Percentiles rank a stretch among this genome's conserved stretches.
These are phyloP conservation scores for Neoarthrinium moseri DNA, from an alignment of 2,329 filamentous ascomycete genomes.

Conservation along the genomic window DNA sequence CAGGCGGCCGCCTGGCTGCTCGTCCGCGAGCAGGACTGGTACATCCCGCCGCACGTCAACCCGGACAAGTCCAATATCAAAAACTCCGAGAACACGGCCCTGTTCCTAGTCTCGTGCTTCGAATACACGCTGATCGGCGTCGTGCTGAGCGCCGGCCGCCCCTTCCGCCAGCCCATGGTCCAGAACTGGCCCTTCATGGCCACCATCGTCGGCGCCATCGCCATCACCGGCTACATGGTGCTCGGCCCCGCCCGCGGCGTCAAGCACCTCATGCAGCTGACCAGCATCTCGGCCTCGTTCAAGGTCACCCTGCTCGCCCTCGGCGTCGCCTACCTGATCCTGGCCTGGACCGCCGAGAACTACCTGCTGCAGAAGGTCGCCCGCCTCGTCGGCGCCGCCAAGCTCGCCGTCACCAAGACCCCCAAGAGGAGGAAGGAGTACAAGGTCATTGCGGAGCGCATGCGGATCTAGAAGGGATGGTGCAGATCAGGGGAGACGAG, in stretches of 20 bases:
- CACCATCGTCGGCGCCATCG: constrained; percentile 68
- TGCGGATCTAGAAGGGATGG: constrained; percentile 42
- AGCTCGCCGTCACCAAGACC: constrained; percentile 54
- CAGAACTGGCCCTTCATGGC: constrained; percentile 84
- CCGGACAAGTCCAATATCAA: constrained; percentile 78
- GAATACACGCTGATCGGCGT: constrained; percentile 92
- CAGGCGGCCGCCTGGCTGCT: constrained; percentile 73
- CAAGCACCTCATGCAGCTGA: constrained; percentile 79
- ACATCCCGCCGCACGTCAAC: constrained; percentile 74
- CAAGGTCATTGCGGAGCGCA: constrained; percentile 74
- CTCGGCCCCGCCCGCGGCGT: constrained; percentile 71
- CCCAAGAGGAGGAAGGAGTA: constrained; percentile 84
- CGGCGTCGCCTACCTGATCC: constrained; percentile 65
- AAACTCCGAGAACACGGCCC: constrained; percentile 89
- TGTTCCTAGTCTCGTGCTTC: constrained; percentile 90
- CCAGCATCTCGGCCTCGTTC: constrained; percentile 70
- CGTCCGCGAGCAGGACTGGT: constrained; percentile 80
- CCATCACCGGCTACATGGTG: constrained; percentile 77
- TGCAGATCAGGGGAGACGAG: too few species aligned
- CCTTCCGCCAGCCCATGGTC: constrained; percentile 78
- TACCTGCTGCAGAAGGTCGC: constrained; percentile 69
- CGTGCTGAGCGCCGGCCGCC: constrained; percentile 85
- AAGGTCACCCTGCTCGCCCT: constrained; percentile 70
- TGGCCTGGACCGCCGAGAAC: constrained; percentile 72
- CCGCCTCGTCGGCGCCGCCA: constrained; percentile 61